Evolutionary conservation across 805 yeast species (phyloP), one percentile per base, ranked within the genome.

Genomic region (Spathaspora girioi): DNA sequence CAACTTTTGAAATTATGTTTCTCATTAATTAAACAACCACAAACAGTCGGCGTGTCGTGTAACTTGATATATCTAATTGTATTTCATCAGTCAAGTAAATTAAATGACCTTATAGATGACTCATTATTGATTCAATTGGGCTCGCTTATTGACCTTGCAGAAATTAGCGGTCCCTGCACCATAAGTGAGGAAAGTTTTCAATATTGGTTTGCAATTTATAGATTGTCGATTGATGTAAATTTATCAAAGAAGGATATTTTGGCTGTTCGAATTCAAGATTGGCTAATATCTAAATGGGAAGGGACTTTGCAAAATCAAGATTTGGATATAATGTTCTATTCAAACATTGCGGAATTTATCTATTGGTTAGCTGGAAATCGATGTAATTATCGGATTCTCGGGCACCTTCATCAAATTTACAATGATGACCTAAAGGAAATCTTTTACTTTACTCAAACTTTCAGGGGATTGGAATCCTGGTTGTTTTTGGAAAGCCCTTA

Each of bases 161-260:
- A 81, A 44, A 68, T 83, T 0, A 80, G 78, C 61, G 93, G 93
- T 0, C 93, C 94, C 2, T 59, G 66, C 1, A 20, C 55, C 1
- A 48, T 84, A 1, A 70, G 76, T 45, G 67, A 76, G 43, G 80
- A 76, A 46, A 68, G 86, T 3, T 65, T 81, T 27, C 55, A 61
- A 12, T 80, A 86, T 54, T 86, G 92, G 92, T 64, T 70, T 48
- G 56, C 70, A 0, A 55, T 79, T 2, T 63, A 73, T 14, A 60
- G 62, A 2, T 59, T 77, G 9, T 31, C 47, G 5, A 49, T 44
- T 32, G 61, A 60, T 1, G 62, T 70, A 17, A 68, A 67, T 18
- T 60, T 71, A 3, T 61, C 61, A 1, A 64, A 61, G n/a, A 54
- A 66, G 1, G 50, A 67, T 10, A 57, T 59, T 1, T 62, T 66